Evolutionary conservation across 2,329 filamentous ascomycete genomes (phyloP), one percentile per base, ranked within the genome.

Genomic region (Colletotrichum limetticola): DNA sequence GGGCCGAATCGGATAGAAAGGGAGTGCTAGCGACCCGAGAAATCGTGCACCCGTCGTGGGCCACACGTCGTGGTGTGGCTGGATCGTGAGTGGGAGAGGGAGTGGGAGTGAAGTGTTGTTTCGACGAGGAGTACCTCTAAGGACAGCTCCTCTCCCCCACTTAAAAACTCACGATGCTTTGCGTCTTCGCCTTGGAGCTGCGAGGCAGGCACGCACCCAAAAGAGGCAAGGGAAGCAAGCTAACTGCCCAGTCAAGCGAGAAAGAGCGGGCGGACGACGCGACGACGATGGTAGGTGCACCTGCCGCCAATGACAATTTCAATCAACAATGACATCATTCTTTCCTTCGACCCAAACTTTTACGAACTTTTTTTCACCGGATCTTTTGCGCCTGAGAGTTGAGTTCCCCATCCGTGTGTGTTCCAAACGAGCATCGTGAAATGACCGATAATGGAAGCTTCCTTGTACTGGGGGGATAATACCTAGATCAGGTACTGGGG

Each of bases 261-360:
- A 42, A 42, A 19, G 42, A 35, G 68, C 68, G 32, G 35, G 65
- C 12, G 57, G 30, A 58, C 16, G 59, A 49, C 42, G 7, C 16
- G 59, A 49, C 42, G 42, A 53, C 7, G 19, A 32, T 69, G 66
- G 70, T 62, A 69, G 66, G 70, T 65, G 70, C 66, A 32, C 66
- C 42, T 70, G 55, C 66, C 46, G 35, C 42, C 60, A 35, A 62
- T 52, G 60, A 62, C 59, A 35, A 24, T 49, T 49, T 30, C 55
- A 56, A 64, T 60, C 66, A 37, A 26, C 55, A 61, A 72, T 72
- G 70, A 72, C 70, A 72, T 72, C 70, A 72, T 72, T 22, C 12
- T 55, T n/a, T 58, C 30, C 58, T 22, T 35, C 58, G 46, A n/a
- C 30, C 19, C 11, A 2, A 26, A 46, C 37, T 57, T 28, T 37